These are phyloP conservation scores for Rhipidocladum racemiflorum DNA, from an alignment of 176 grass and related monocot genomes.

Conservation along the genomic window DNA sequence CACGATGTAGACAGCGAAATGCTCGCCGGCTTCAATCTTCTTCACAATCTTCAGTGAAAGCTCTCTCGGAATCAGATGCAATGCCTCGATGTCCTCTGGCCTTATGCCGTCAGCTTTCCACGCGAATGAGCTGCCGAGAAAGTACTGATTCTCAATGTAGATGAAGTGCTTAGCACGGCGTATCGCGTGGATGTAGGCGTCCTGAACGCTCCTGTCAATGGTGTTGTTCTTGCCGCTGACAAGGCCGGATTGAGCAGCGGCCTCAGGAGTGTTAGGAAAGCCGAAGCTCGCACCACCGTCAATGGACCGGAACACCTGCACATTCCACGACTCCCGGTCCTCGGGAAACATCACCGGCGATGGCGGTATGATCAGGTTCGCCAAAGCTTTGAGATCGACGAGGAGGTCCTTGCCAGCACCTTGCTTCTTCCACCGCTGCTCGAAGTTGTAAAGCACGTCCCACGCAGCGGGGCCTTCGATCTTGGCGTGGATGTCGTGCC, in stretches of 20 bases:
- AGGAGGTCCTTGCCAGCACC: conserved; percentile 52
- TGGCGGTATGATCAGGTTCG: conserved; percentile 59
- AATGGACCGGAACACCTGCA: conserved; percentile 91
- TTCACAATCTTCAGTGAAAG: conserved; percentile 80
- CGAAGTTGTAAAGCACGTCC: conserved; percentile 90
- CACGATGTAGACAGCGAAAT: conserved; percentile 73
- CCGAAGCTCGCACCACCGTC: conserved; percentile 68
- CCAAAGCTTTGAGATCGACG: conserved; percentile 50
- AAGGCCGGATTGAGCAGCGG: conserved; percentile 59
- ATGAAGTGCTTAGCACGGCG: conserved; percentile 73
- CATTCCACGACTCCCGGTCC: conserved; percentile 64
- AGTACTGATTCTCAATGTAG: conserved; percentile 98
- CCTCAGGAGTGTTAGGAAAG: conserved; percentile 71
- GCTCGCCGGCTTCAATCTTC: conserved; percentile 89
- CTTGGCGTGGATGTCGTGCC: conserved; percentile 85
- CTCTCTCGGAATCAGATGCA: conserved; percentile 81
- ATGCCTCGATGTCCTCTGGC: conserved; percentile 56
- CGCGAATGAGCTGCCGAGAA: conserved; percentile 75
- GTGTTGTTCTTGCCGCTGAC: conserved; percentile 80
- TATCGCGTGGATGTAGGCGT: conserved; percentile 88
- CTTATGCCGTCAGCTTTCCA: conserved; percentile 82
- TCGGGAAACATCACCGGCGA: conserved; percentile 68
- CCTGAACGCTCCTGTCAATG: conserved; percentile 93
- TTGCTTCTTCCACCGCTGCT: conserved; percentile 88
- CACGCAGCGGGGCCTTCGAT: conserved; percentile 81